Evolutionary conservation across 2,329 filamentous ascomycete species (phyloP).

Genomic region (Colletotrichum limetticola): DNA sequence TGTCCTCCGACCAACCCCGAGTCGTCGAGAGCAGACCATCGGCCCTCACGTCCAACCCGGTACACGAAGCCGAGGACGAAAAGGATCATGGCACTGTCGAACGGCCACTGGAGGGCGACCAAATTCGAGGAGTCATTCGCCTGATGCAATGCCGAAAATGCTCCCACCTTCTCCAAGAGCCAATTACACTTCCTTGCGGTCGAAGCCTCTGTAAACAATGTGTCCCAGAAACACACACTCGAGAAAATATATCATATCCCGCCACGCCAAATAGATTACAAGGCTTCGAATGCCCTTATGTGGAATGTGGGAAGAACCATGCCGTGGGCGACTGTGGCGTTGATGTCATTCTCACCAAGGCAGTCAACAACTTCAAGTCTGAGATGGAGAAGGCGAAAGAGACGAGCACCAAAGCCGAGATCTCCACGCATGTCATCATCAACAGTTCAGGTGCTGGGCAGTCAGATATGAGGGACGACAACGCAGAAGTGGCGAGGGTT

Average conservation of each 20-base stretch:
- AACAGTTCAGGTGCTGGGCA: constrained; percentile 27
- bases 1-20: constrained; percentile 38
- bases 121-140: constrained; percentile 74
- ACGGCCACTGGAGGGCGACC: constrained; percentile 47
- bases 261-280: constrained; percentile 71
- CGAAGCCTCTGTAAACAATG: constrained; percentile 81
- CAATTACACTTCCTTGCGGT: constrained; percentile 85
- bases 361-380: constrained; percentile 69
- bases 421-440: constrained; percentile 51
- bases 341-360: constrained; percentile 81
- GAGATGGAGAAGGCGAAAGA: constrained; percentile 58
- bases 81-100: constrained; percentile 34
- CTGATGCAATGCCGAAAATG: constrained; percentile 83
- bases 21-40: constrained; percentile 37
- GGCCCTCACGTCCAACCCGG: constrained; percentile 34
- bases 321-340: constrained; percentile 79
- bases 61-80: constrained; percentile 34
- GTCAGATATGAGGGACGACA: constrained; percentile 47
- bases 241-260: constrained; percentile 82
- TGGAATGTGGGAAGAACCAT: constrained; percentile 75
- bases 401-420: constrained; percentile 45
- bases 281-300: constrained; percentile 80
- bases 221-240: constrained; percentile 72
- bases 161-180: constrained; percentile 72
- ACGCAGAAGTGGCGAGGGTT: constrained; percentile 46